Evolutionary conservation across 192 early-diverging fungal genomes (phyloP), one percentile per base, ranked within the genome.

Genomic region (Backusella macrospora): DNA sequence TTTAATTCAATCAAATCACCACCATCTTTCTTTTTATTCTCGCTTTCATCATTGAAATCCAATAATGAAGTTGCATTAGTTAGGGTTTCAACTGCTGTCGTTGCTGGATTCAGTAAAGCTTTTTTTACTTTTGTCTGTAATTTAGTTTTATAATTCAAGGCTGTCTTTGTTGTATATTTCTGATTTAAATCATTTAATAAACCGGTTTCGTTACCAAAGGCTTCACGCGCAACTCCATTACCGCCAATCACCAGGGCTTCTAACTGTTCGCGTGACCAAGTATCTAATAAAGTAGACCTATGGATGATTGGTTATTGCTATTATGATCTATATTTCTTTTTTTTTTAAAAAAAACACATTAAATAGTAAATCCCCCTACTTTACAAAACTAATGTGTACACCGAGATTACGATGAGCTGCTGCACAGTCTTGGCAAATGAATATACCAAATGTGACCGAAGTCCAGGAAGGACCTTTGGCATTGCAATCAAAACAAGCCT

Each of bases 401-500:
- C 98, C 98, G 81, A 99, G 90, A 75, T 96, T 96, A 72, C 98
- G 89, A 76, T 99, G 98, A 26, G 95, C 93, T 4, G 96, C 90
- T 13, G 96, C 96, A 80, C 98, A 99, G 73, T 99, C 97, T 29
- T 96, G 87, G 79, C 98, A 99, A 49, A 99, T 84, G 73, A 96
- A 99, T 34, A 99, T 88, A 43, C 96, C 98, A 80, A 91, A 98
- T 6, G 94, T 95, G 26, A 98, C 94, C 64, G 92, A 91, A 48
- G 96, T 87, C 98, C 98, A 99, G 0, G 93, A 94, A 48, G 98
- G 98, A 75, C 92, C 96, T 83, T 97, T 98, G 73, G 91, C 92
- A 42, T 87, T 86, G 81, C 98, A 99, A 81, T 99, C 98, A 77
- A 98, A 98, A 82, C 98, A 99, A 40, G 84, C 78, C 90, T 96